phyloP scores from a whole-genome alignment of 805 yeast genomes.

The Wickerhamomyces pijperi region DNA sequence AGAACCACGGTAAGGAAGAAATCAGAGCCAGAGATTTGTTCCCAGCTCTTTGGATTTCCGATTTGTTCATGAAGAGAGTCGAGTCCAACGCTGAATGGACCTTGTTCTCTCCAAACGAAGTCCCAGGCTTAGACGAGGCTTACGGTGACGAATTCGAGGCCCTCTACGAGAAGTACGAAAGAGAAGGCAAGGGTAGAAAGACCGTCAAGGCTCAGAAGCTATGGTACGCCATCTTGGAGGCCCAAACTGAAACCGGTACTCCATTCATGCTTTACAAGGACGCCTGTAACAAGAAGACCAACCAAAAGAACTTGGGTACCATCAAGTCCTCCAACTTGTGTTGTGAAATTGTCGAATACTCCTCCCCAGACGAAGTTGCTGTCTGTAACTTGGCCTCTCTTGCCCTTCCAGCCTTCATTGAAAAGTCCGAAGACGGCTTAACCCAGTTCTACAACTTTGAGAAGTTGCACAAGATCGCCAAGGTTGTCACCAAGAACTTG shows the following conservation, averaged over 20 bases:
- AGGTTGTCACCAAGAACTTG: conserved; percentile 69
- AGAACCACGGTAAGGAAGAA: conserved; percentile 95
- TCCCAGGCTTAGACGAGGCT: conserved; percentile 76
- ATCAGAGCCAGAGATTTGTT: conserved; percentile 87
- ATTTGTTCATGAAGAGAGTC: conserved; percentile 86
- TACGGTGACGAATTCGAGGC: conserved; percentile 77
- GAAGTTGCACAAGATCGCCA: conserved; percentile 63
- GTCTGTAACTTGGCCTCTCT: conserved; percentile 92
- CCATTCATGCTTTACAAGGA: conserved; percentile 95
- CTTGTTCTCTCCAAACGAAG: conserved; percentile 79
- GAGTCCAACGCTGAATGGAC: conserved; percentile 75
- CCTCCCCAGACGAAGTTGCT: conserved; percentile 83
- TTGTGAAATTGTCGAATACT: conserved; percentile 89
- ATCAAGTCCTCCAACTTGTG: conserved; percentile 92
- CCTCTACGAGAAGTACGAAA: conserved; percentile 64
- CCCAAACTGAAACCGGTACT: conserved; percentile 95
- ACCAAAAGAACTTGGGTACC: conserved; percentile 86
- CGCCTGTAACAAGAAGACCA: conserved; percentile 77
- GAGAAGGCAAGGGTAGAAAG: conserved; percentile 51
- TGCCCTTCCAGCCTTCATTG: conserved; percentile 74
- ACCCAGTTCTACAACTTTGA: conserved; percentile 56
- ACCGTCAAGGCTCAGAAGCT: conserved; percentile 82
- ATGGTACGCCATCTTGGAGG: conserved; percentile 82
- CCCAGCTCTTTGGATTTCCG: conserved; percentile 92
- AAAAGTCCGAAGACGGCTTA: conserved; percentile 29